Evolutionary conservation across 2,329 filamentous ascomycete species (phyloP), one percentile per base, ranked within the genome.

Genomic region (Lachnellula subtilissima): DNA sequence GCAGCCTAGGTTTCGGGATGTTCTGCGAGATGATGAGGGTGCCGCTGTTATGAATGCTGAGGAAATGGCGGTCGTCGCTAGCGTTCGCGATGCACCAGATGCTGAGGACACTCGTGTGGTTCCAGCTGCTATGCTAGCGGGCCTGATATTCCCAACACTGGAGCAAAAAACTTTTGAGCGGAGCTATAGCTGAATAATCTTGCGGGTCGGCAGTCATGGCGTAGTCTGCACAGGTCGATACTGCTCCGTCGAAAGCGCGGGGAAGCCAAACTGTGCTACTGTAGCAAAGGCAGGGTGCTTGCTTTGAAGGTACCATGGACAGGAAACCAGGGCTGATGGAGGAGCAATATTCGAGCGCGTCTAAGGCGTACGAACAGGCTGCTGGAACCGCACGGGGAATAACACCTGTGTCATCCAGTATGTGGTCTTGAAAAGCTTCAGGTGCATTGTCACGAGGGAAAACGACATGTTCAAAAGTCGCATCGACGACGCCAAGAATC

Each of bases 211-310:
- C 55, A 5, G 54, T 59, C 39, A 43, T 58, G 15, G 54, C 48
- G 32, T 52, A 64, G 6, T 40, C 35, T 5, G 42, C 60, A 48
- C 61, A 64, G 7, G 58, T 56, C 9, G 37, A 53, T 9, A 61
- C 45, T 4, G 49, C 46, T n/a, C 46, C 55, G 32, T 64, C 62
- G 46, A 64, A 64, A 23, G 39, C 23, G 14, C 54, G 48, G 11
- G 62, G 60, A 3, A 25, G 22, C 57, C 57, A 64, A 1, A 32
- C 22, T 5, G 54, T 55, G 32, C 50, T 55, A 46, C 56, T 61
- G 42, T 64, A 64, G 42, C 62, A 64, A 3, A 63, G 22, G 43
- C 62, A 64, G 12, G 59, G 54, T 37, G 61, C 62, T 52, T 61
- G 58, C 32, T 19, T 32, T 36, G 53, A 35, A 3, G 43, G 25